Percentiles rank a stretch among this genome's conserved stretches.
phyloP scores from a whole-genome alignment of 441 rosid genomes.

The Corymbia citriodora region DNA sequence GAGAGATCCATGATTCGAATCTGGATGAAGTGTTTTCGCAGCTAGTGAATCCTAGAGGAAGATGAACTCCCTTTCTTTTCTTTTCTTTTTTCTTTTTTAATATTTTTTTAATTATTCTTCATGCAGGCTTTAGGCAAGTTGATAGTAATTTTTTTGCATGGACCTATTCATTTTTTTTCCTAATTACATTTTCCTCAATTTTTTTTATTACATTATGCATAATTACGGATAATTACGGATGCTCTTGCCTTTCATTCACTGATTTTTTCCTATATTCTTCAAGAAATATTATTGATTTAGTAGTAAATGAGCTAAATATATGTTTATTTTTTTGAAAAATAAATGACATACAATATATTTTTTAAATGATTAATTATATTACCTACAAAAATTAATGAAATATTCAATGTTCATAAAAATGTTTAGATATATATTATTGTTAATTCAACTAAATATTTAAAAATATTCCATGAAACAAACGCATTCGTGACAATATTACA shows the following conservation, averaged over 20 bases:
- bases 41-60: neutral
- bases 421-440: too few relatives aligned
- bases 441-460: too few relatives aligned
- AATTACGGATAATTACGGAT: neutral
- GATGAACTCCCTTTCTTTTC: neutral
- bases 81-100: neutral
- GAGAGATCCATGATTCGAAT: neutral
- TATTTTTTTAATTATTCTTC: neutral
- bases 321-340: too few relatives aligned
- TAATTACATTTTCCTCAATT: neutral
- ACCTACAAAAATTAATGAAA: too few relatives aligned
- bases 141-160: too few relatives aligned
- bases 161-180: accelerated
- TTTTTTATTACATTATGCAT: neutral
- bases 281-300: neutral
- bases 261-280: neutral
- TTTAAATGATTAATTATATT: too few relatives aligned
- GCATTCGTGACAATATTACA: too few relatives aligned
- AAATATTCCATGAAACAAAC: too few relatives aligned
- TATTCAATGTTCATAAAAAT: too few relatives aligned
- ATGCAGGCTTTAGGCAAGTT: too few relatives aligned
- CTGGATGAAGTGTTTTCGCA: neutral
- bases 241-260: neutral
- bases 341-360: too few relatives aligned
- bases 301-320: neutral